Conservation (phyloP, 2,329 filamentous ascomycete species). For the Plectosphaerella sp. region DNA sequence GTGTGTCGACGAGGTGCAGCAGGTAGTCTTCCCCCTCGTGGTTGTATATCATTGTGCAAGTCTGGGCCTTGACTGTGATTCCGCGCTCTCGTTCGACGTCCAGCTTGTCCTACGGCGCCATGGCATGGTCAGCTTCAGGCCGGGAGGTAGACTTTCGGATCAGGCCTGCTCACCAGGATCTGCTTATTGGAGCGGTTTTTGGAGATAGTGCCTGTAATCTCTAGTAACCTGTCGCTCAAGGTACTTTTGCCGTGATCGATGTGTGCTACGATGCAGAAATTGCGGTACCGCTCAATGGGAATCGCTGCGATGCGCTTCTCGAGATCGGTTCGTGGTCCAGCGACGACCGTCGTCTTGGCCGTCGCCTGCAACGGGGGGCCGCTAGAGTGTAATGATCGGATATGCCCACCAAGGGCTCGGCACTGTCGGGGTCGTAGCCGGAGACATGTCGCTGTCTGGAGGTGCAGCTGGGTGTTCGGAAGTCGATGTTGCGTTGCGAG, state of each 20-base stretch:
- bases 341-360: constrained; percentile 4
- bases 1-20: constrained; percentile 92
- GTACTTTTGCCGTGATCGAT: constrained; percentile 99
- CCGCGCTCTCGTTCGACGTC: constrained; percentile 90
- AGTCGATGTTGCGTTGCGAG: not conserved
- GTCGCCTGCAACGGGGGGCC: not conserved
- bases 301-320: constrained; percentile 65
- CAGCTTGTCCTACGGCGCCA: constrained; percentile 66
- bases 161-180: constrained; percentile 53
- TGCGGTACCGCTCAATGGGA: constrained; percentile 76
- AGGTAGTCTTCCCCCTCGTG: constrained; percentile 84
- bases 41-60: constrained; percentile 95
- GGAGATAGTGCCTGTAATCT: constrained; percentile 89
- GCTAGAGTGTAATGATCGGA: constrained; percentile 3
- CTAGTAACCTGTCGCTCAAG: constrained; percentile 84
- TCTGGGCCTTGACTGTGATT: constrained; percentile 98
- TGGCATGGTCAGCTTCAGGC: constrained; percentile 2
- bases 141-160: not conserved
- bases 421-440: no score
- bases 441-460: no score
- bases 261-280: constrained; percentile 98
- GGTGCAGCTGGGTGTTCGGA: no score
- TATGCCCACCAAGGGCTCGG: no score
- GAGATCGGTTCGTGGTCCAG: constrained; percentile 30
- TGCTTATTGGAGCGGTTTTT: constrained; percentile 82